Evolutionary conservation across 75 land plant genomes (phyloP).

Genomic region (Pinus albicaulis): DNA sequence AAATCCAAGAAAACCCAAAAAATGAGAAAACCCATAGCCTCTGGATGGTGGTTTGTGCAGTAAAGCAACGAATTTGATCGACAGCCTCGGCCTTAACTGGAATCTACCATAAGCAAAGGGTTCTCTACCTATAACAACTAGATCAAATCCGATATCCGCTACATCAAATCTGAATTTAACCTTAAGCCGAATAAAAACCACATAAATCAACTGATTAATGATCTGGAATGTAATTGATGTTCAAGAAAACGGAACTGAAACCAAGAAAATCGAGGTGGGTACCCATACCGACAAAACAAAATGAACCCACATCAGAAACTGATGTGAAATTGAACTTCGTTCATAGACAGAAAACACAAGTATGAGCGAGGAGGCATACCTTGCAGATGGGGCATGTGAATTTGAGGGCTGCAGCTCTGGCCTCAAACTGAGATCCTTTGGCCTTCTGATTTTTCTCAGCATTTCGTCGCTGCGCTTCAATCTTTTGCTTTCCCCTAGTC

Average conservation of each 20-base stretch:
- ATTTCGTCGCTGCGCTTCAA: conserved; percentile 79
- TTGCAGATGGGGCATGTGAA: conserved; percentile 79
- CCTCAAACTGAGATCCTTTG: conserved; percentile 88
- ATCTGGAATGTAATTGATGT: no score
- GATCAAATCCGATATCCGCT: neutral
- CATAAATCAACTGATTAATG: no score
- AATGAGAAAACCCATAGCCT: neutral
- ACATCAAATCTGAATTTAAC: neutral
- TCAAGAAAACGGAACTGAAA: no score
- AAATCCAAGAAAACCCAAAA: neutral
- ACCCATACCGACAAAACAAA: neutral
- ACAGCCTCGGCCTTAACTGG: neutral
- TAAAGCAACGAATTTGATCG: neutral
- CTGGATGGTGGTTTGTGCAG: neutral
- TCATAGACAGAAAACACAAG: neutral
- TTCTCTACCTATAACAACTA: neutral
- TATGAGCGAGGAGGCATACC: conserved; percentile 19
- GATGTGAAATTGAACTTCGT: neutral
- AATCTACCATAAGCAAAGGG: neutral
- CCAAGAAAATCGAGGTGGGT: no score
- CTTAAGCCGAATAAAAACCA: no score
- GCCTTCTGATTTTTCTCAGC: conserved; percentile 85
- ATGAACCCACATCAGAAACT: conserved; percentile 1
- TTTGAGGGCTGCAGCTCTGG: conserved; percentile 79
- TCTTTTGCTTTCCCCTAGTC: conserved; percentile 93